A percentile compares a stretch with the other conserved stretches of the same genome.
Conservation (phyloP, 805 yeast species). For the Metschnikowia borealis region DNA sequence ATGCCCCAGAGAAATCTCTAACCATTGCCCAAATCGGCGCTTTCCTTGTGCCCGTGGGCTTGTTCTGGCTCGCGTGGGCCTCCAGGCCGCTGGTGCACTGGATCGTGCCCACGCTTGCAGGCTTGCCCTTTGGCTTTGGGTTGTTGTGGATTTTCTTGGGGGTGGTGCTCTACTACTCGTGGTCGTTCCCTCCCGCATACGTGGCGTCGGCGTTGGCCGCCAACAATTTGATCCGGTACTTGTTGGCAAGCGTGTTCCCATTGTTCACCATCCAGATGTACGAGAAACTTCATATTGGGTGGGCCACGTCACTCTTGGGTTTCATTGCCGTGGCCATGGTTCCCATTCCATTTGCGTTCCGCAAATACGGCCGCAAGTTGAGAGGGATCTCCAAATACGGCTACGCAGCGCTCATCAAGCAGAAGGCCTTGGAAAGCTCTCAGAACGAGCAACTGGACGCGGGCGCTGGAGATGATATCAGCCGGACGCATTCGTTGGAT, state of each 20-base stretch:
- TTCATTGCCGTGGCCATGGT: slow-evolving; percentile 65
- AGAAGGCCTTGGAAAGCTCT: slow-evolving; percentile 17
- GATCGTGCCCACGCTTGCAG: slow-evolving; percentile 74
- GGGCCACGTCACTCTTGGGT: slow-evolving; percentile 73
- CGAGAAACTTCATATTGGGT: slow-evolving; percentile 60
- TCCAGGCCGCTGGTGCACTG: slow-evolving; percentile 59
- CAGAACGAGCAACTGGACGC: background rate
- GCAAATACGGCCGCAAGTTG: slow-evolving; percentile 51
- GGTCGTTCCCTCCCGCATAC: slow-evolving; percentile 67
- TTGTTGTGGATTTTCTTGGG: slow-evolving; percentile 68
- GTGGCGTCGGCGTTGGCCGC: slow-evolving; percentile 92
- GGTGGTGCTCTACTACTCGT: slow-evolving; percentile 62
- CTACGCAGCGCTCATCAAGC: slow-evolving; percentile 42
- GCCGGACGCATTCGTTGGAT: background rate
- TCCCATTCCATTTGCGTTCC: slow-evolving; percentile 73
- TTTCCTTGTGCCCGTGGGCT: slow-evolving; percentile 57
- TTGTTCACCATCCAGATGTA: slow-evolving; percentile 85
- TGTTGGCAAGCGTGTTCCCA: slow-evolving; percentile 77
- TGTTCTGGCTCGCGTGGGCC: slow-evolving; percentile 85
- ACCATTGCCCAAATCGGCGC: slow-evolving; percentile 65
- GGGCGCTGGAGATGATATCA: background rate
- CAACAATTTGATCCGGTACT: slow-evolving; percentile 72
- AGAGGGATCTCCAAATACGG: slow-evolving; percentile 60
- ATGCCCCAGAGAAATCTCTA: slow-evolving; percentile 59
- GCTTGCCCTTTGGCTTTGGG: slow-evolving; percentile 76